phyloP scores from a whole-genome alignment of 1,284 basidiomycete species.

The Apiotrichum porosum region DNA sequence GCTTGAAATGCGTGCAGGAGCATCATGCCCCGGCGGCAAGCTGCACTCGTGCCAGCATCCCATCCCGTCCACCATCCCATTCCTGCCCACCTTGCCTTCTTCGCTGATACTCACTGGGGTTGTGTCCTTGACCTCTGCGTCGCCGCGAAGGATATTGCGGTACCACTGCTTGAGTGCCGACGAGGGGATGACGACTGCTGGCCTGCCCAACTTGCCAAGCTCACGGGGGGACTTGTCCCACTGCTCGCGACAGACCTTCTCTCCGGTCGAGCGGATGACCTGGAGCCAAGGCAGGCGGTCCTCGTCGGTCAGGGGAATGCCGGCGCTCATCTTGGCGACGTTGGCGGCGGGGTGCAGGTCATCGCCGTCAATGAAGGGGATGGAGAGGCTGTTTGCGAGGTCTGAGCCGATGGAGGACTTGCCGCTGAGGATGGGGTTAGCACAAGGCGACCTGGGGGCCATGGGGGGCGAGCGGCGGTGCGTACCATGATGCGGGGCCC shows the following conservation, averaged over 20 bases:
- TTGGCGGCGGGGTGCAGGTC: slow-evolving; percentile 77
- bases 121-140: slow-evolving; percentile 29
- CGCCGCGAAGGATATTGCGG: slow-evolving; percentile 72
- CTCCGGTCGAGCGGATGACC: slow-evolving; percentile 59
- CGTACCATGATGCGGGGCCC: slow-evolving; percentile 43
- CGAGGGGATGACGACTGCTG: slow-evolving; percentile 73
- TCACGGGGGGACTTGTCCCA: slow-evolving; percentile 32
- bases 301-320: slow-evolving; percentile 70
- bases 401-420: slow-evolving; percentile 77
- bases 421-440: slow-evolving; percentile 57
- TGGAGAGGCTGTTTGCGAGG: slow-evolving; percentile 57
- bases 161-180: slow-evolving; percentile 80
- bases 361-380: slow-evolving; percentile 86
- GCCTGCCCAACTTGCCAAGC: slow-evolving; percentile 36
- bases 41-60: no score
- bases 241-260: slow-evolving; percentile 52
- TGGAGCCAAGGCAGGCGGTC: slow-evolving; percentile 85
- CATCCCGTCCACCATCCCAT: no score
- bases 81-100: no score
- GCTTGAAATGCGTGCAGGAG: no score
- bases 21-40: no score
- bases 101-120: slow-evolving; percentile 4
- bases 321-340: slow-evolving; percentile 80
- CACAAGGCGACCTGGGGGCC: background rate
- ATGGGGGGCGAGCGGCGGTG: background rate